These are phyloP conservation scores for Zancudomyces culisetae DNA, from an alignment of 371 early-diverging fungal genomes.

Conservation along the genomic window DNA sequence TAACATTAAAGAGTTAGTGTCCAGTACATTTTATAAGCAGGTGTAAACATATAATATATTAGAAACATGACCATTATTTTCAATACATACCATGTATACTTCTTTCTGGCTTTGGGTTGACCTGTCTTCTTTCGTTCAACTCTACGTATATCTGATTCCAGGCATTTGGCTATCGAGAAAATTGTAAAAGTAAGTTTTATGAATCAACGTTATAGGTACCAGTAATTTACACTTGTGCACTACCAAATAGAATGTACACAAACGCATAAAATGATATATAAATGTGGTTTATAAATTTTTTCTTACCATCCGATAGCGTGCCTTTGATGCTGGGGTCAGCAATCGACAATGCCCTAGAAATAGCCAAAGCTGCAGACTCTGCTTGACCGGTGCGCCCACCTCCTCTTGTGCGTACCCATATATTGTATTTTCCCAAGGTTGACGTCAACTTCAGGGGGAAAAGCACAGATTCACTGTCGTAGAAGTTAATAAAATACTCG, in stretches of 20 bases:
- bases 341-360: conserved; percentile 58
- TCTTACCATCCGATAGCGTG: conserved; percentile 2
- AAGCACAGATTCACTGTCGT: conserved; percentile 45
- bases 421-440: conserved; percentile 57
- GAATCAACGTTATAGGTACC: too few relatives aligned
- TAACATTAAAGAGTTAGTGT: too few relatives aligned
- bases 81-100: conserved; percentile 89
- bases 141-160: conserved; percentile 61
- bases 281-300: too few relatives aligned
- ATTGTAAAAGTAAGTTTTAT: too few relatives aligned
- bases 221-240: too few relatives aligned
- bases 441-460: conserved; percentile 54
- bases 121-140: conserved; percentile 97
- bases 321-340: conserved; percentile 38
- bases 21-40: too few relatives aligned
- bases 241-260: neutral
- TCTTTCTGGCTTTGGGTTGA: conserved; percentile 83
- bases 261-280: neutral
- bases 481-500: conserved; percentile 48
- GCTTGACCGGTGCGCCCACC: conserved; percentile 82
- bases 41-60: too few relatives aligned
- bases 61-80: too few relatives aligned
- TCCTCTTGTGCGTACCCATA: conserved; percentile 67
- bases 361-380: conserved; percentile 65
- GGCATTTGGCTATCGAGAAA: conserved; percentile 35